Evolutionary conservation across 2,329 filamentous ascomycete genomes (phyloP), one percentile per base, ranked within the genome.

Genomic region (Boeremia lycopersici): DNA sequence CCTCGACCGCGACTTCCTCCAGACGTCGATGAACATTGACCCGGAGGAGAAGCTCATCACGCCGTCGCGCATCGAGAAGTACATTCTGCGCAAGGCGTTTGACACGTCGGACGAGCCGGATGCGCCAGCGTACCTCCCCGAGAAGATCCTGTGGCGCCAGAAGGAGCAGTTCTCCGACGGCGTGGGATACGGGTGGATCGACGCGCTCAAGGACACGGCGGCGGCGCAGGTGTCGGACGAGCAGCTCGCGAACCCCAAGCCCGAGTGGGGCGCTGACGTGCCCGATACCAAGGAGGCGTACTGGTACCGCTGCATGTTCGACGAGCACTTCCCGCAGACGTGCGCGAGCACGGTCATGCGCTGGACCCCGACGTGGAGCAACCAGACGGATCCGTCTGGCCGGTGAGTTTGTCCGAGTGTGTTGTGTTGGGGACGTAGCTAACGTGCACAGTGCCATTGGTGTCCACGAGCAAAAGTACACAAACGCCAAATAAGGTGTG

Each of bases 91-190:
- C 73, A 97, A 97, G 79, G 96, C 95, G 2, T 99, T 99, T 74
- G 95, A 99, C 78, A 96, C 92, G 28, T 86, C 84, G 42, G 91
- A 93, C 72, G 90, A 96, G 78, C 91, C 93, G 13, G 87, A 83
- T 42, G 85, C 83, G 43, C 79, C 89, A 65, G 87, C 95, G 9
- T 99, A 98, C 80, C 86, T 99, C n/a, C 95, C 96, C 7, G 88
- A 96, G 15, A 87, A 93, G 75, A 99, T 99, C 67, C 87, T 99
- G 52, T 99, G 91, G 90, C 86, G 96, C 74, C 96, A 99, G 79
- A 99, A 99, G 86, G 95, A 99, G 82, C 95, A 99, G 80, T 99
- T 99, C 82, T 96, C 89, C 55, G 96, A 99, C 71, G 96, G 95
- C 74, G 95, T 99, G 53, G 95, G 95, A 53, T 99, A 99, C 80